Base-by-base conservation (phyloP, 2,329 filamentous ascomycete species). In the Ophiostoma fasciatum region DNA sequence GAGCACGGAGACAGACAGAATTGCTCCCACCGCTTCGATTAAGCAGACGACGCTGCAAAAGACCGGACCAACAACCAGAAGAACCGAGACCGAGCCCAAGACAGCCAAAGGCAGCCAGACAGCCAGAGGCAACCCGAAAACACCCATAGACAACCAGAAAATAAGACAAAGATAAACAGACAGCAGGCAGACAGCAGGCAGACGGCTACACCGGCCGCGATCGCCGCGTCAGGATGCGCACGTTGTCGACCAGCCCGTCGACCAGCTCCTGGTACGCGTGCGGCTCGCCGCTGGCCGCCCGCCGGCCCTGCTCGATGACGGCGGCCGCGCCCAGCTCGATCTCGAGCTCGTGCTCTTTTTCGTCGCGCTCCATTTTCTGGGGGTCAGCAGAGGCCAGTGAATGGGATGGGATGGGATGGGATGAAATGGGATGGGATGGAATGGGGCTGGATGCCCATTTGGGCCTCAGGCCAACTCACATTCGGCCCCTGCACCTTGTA, bases 331-430 rank as follows among this genome's bases (percentile, higher is more conserved):
- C 64, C 12, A 90, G 54, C 52, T 90, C 83, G 32, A 92, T 68
- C 51, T 92, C 83, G 7, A 90, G 65, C 57, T 92, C 83, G 50
- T 88, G 82, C 44, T 81, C 78, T 46, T 82, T 83, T 38, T 68
- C 64, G 1, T 49, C 41, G 20, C 58, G 59, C 10, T 57, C 52
- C 17, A 55, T 47, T 21, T 57, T 59, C 54, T 66, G 48, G 15
- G 15, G 5, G 46, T 11, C 11, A 10, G 12, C 26, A 31, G 31
- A n/a, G n/a, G n/a, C n/a, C n/a, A n/a, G n/a, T n/a, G n/a, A n/a
- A n/a, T n/a, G n/a, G n/a, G n/a, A n/a, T n/a, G n/a, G n/a, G n/a
- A n/a, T n/a, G n/a, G n/a, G n/a, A n/a, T n/a, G n/a, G n/a, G n/a
- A n/a, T n/a, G n/a, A n/a, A n/a, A n/a, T n/a, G n/a, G n/a, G n/a